These are phyloP conservation scores for Cladobotryum mycophilum DNA, from an alignment of 2,329 filamentous ascomycete genomes.

Conservation along the genomic window DNA sequence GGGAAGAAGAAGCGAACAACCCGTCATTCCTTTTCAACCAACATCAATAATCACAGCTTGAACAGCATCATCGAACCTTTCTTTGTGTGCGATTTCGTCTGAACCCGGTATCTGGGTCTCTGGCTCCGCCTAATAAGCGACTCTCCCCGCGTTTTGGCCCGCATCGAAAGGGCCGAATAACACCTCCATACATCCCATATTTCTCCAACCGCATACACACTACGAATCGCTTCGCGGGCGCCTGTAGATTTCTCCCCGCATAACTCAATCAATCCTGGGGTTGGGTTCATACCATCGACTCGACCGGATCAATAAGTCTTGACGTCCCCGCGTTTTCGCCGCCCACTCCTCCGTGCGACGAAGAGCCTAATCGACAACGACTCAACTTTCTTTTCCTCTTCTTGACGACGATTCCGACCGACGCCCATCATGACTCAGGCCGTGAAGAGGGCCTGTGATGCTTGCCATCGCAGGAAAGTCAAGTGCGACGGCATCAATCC, in stretches of 20 bases:
- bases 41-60: neutral
- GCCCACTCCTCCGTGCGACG: neutral
- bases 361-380: neutral
- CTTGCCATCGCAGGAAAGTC: constrained; percentile 68
- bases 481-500: constrained; percentile 67
- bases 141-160: constrained; percentile 13
- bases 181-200: constrained; percentile 1
- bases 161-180: constrained; percentile 15
- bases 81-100: neutral
- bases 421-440: constrained; percentile 40
- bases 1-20: neutral
- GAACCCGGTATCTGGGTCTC: constrained; percentile 2
- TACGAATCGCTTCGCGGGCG: neutral
- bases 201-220: neutral
- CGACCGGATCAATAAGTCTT: neutral
- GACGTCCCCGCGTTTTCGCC: neutral
- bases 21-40: neutral
- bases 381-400: neutral
- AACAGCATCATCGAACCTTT: neutral
- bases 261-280: neutral
- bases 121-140: constrained; percentile 13
- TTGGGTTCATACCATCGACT: neutral
- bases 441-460: constrained; percentile 61
- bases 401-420: constrained; percentile 1
- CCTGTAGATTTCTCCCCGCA: neutral